Conservation (phyloP, 1,284 basidiomycete genomes). For the Clitocybe nebularis region DNA sequence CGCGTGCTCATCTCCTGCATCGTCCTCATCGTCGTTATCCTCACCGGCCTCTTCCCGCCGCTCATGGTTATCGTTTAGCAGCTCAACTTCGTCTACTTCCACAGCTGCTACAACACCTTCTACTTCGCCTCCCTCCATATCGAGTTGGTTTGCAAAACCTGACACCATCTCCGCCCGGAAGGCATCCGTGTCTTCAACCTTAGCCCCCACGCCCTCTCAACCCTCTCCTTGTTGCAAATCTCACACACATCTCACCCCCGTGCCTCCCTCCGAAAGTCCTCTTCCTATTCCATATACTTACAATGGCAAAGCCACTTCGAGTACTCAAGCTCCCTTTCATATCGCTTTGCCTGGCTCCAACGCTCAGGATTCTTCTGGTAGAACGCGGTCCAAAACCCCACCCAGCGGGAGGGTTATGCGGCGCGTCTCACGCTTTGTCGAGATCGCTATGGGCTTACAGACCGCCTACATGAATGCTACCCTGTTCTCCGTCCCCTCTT, state of each 20-base stretch:
- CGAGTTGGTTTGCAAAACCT: slow-evolving; percentile 21
- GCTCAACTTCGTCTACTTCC: slow-evolving; percentile 16
- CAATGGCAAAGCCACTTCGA: too few relatives aligned
- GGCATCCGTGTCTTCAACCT: background rate
- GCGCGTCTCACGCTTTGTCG: slow-evolving; percentile 44
- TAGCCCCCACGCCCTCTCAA: slow-evolving; percentile 6
- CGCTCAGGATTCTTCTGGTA: background rate
- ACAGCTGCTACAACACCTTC: slow-evolving; percentile 19
- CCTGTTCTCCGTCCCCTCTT: slow-evolving; percentile 36
- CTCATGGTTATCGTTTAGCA: slow-evolving; percentile 28
- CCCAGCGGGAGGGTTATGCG: slow-evolving; percentile 32
- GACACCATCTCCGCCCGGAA: background rate
- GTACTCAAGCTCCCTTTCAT: background rate
- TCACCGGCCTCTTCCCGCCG: slow-evolving; percentile 31
- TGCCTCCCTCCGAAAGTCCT: slow-evolving; percentile 23
- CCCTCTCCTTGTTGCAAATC: slow-evolving; percentile 15
- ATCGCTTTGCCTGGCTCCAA: slow-evolving; percentile 8
- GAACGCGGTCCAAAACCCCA: background rate
- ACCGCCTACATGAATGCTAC: slow-evolving; percentile 51
- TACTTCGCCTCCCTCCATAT: slow-evolving; percentile 13
- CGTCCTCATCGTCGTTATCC: slow-evolving; percentile 31
- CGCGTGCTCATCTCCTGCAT: slow-evolving; percentile 28
- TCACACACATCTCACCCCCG: slow-evolving; percentile 19
- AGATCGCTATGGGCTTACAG: slow-evolving; percentile 54
- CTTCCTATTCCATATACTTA: slow-evolving; percentile 12